Conservation (phyloP, 192 early-diverging fungal genomes). For the Coemansia sp. region DNA sequence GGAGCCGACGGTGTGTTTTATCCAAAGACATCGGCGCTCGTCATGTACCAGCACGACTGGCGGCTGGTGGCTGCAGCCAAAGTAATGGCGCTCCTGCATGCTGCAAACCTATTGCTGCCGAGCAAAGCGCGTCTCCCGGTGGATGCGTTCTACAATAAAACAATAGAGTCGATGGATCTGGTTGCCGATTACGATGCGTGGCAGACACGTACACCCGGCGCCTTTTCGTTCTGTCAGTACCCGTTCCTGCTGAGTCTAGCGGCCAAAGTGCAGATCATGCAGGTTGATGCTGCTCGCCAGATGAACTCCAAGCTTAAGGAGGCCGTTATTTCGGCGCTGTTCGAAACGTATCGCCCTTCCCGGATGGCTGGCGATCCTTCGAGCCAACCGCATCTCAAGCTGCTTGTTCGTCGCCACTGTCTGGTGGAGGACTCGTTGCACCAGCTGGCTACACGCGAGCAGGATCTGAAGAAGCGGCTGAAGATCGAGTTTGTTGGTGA, state of each 20-base stretch:
- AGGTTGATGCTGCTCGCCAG: conserved; percentile 71
- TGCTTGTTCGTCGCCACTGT: conserved; percentile 63
- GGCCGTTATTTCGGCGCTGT: conserved; percentile 62
- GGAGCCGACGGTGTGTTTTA: conserved; percentile 55
- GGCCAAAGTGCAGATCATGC: conserved; percentile 77
- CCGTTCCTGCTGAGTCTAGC: conserved; percentile 76
- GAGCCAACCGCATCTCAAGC: conserved; percentile 60
- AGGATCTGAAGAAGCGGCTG: conserved; percentile 89
- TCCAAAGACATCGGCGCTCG: conserved; percentile 36
- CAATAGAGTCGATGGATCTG: conserved; percentile 71
- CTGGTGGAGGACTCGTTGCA: conserved; percentile 74
- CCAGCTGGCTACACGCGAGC: conserved; percentile 72
- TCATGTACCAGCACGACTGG: conserved; percentile 82
- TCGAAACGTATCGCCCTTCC: conserved; percentile 39
- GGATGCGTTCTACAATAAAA: conserved; percentile 83
- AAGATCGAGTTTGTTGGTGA: conserved; percentile 92
- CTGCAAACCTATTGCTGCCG: conserved; percentile 65
- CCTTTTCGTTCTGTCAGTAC: conserved; percentile 82
- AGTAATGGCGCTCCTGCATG: conserved; percentile 86
- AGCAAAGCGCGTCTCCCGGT: conserved; percentile 58
- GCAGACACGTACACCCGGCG: conserved; percentile 57
- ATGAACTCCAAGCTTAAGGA: conserved; percentile 75
- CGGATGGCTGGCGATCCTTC: neutral
- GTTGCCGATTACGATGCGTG: conserved; percentile 74
- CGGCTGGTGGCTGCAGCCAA: conserved; percentile 78